Evolutionary conservation across 2,329 filamentous ascomycete species (phyloP), one percentile per base, ranked within the genome.

Genomic region (Aspergillus aculeatinus): DNA sequence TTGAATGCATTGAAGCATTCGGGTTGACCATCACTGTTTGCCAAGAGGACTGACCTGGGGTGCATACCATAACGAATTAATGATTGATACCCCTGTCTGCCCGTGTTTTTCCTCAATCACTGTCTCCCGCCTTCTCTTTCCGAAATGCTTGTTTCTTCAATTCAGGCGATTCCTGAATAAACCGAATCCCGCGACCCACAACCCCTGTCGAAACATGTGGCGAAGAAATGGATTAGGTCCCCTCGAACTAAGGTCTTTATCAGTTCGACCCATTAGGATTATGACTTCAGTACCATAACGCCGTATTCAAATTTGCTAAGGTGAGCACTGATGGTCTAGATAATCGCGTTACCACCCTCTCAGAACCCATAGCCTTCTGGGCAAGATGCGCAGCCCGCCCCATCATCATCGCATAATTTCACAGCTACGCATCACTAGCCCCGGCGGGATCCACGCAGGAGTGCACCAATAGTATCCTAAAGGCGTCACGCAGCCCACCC

Each of bases 401-500:
- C 51, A 29, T 52, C 51, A 27, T 47, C 25, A 29, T 21, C 42
- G 19, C 42, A 19, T 21, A 29, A 48, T 42, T 55, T 27, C n/a
- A 44, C 39, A n/a, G 27, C 48, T 47, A 55, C 44, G 42, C 53
- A 47, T 27, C 23, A 35, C 42, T 48, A 44, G 53, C 35, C 47
- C 53, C 53, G 33, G 48, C 48, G 44, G 31, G 53, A 31, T 47
- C 53, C 53, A 21, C 39, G 39, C 16, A 44, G 27, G 27, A 29
- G 25, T 48, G 42, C 53, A 47, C 29, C 48, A 55, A 35, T 48
- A 23, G 33, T 48, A 48, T 35, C 53, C 53, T 42, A 55, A 33
- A 48, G 27, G 27, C 31, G 53, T 47, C 53, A 55, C 48, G 53
- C 16, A 12, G 53, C 42, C 53, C 53, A 55, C 53, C 31, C 27